Conservation (phyloP, 441 rosid genomes). For the Adansonia gregorii region DNA sequence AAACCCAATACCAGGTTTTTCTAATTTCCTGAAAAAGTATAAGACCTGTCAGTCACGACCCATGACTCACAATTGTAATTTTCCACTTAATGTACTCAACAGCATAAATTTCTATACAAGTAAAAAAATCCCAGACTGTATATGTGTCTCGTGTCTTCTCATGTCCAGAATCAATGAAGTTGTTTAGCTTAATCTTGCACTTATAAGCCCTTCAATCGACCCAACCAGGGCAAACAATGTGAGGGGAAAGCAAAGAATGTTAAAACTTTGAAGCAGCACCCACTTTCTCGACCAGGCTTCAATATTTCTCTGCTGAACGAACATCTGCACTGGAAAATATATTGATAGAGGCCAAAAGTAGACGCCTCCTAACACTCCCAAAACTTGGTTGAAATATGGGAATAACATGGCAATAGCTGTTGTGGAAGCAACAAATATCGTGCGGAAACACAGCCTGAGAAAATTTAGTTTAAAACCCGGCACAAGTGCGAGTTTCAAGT, state of each 20-base stretch:
- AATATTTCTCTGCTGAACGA: conserved; percentile 61
- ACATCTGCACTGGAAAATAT: conserved; percentile 86
- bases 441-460: conserved; percentile 61
- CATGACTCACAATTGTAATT: not conserved
- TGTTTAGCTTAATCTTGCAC: conserved; percentile 40
- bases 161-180: not conserved
- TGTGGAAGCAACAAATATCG: conserved; percentile 55
- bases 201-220: conserved; percentile 55
- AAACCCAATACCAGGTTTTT: not conserved
- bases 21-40: not conserved
- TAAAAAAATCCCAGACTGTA: not conserved
- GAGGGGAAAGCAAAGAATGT: conserved; percentile 54
- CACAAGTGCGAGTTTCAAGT: conserved; percentile 41
- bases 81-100: not conserved
- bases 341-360: conserved; percentile 81
- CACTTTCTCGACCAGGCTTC: conserved; percentile 65
- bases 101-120: not conserved
- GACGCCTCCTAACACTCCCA: conserved; percentile 73
- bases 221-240: conserved; percentile 58
- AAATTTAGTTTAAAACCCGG: conserved; percentile 44
- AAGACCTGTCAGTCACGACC: not conserved
- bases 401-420: conserved; percentile 60
- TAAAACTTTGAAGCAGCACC: conserved; percentile 60
- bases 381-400: conserved; percentile 80
- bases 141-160: not conserved